A percentile compares a stretch with the other conserved stretches of the same genome.
These are phyloP conservation scores for Citrus trifoliata DNA, from an alignment of 345 rosid genomes.

Conservation along the genomic window DNA sequence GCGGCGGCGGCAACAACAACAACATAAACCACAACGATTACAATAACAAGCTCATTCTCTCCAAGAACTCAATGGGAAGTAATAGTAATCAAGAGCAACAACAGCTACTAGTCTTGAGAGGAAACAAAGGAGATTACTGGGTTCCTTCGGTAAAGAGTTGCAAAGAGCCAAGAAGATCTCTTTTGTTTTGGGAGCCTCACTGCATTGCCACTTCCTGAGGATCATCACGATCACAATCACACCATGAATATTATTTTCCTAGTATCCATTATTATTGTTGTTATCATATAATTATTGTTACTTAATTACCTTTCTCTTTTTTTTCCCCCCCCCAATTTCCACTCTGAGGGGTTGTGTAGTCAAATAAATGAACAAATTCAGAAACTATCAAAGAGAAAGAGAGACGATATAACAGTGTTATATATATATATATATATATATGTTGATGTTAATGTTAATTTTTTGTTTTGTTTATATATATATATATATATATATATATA, in stretches of 20 bases:
- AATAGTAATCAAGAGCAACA: constrained; percentile 14
- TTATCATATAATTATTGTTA: neutral
- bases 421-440: neutral
- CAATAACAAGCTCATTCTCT: constrained; percentile 8
- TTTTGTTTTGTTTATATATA: no score
- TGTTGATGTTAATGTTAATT: neutral
- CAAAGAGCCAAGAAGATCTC: constrained; percentile 72
- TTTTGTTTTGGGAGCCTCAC: constrained; percentile 47
- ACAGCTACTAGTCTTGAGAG: constrained; percentile 21
- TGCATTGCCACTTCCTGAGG: constrained; percentile 83
- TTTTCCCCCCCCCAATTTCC: constrained; percentile 28
- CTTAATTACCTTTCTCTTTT: constrained; percentile 12
- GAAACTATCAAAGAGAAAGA: constrained; percentile 11
- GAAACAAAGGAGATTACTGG: constrained; percentile 27
- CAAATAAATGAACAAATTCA: constrained; percentile 27
- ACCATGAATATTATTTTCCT: neutral
- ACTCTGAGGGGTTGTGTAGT: constrained; percentile 30
- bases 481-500: no score
- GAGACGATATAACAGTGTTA: constrained; percentile 1
- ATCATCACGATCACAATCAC: neutral
- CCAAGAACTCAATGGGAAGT: constrained; percentile 17
- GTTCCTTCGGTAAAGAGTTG: constrained; percentile 52
- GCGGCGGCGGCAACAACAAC: constrained; percentile 11
- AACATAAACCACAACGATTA: neutral
- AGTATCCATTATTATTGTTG: neutral